Percentiles rank a stretch among this genome's conserved stretches.
Conservation (phyloP, 2,329 filamentous ascomycete species). For the Fusarium lyarnte region DNA sequence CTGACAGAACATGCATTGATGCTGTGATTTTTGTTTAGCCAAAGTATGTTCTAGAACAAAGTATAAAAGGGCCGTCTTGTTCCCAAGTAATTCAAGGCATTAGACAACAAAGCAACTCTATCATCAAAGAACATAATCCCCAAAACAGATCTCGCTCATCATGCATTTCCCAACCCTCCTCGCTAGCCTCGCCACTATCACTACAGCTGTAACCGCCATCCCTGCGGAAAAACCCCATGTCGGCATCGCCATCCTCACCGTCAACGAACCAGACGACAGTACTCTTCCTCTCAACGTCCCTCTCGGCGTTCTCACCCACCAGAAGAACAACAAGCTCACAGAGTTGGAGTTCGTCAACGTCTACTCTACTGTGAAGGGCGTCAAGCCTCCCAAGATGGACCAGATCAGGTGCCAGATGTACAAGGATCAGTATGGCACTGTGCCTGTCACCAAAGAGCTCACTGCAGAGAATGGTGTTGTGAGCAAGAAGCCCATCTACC, state of each 20-base stretch:
- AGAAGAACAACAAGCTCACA: conserved; percentile 7
- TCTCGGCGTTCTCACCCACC: conserved; percentile 16
- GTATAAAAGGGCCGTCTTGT: neutral
- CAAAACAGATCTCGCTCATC: neutral
- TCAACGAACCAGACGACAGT: neutral
- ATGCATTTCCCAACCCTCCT: conserved; percentile 15
- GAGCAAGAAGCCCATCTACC: conserved; percentile 24
- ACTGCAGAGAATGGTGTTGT: neutral
- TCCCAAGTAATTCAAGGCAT: neutral
- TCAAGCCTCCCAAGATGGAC: neutral
- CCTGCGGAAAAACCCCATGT: neutral
- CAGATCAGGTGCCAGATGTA: conserved; percentile 30
- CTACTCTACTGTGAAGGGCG: neutral
- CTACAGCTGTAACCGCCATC: neutral
- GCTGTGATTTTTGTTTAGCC: neutral
- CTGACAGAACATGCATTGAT: neutral
- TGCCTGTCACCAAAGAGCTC: conserved; percentile 13
- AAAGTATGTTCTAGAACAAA: neutral
- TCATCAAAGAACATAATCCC: no score
- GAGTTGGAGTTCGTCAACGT: conserved; percentile 4
- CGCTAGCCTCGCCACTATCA: neutral
- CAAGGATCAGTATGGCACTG: conserved; percentile 20
- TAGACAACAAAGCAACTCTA: neutral
- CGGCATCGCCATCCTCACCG: conserved; percentile 12
- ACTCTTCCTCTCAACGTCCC: conserved; percentile 11